Evolutionary conservation across 805 yeast genomes (phyloP), one percentile per base, ranked within the genome.

Genomic region (Kuraishia capsulata): DNA sequence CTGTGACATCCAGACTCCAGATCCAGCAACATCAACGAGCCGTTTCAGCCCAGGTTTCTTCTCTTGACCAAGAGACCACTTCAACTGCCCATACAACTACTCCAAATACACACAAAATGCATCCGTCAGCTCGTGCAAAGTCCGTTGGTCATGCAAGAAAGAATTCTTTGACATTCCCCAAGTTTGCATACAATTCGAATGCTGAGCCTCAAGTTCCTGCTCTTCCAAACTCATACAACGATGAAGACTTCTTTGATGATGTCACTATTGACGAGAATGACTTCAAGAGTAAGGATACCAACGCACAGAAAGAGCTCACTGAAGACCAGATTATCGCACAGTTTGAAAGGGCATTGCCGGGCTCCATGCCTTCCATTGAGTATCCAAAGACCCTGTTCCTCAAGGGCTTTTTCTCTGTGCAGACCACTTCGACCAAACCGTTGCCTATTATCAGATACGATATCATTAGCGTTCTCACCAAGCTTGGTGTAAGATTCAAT

Each of bases 371-470:
- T 20, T 87, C 96, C 1, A 87, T 90, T 56, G 96, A 89, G 53
- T 86, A 78, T 54, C 95, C 96, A 43, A 82, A 82, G 61, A 89
- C 95, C 2, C 71, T 89, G 46, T 88, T 87, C 65, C 69, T 89
- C 56, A 86, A 88, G 55, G 97, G 97, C 1, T 89, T 90, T 53
- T 89, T 89, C 61, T 80, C 90, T 42, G 97, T 89, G 36, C 96
- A 89, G 61, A 85, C 95, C 1, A 89, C 97, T 0, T 87, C 96
- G 2, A 85, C 96, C 3, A 87, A 87, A 51, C 92, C 96, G 16
- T 67, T 90, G 40, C 89, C 95, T 10, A 83, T 85, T 44, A 88
- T 89, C 41, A 74, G 97, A 39, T 78, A 83, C 52, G 89, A 84
- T 54, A 78, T 89, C 30, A 83, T 89, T 21, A 71, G 77, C 17